phyloP scores from a whole-genome alignment of 2,329 filamentous ascomycete genomes.

The Monilinia aucupariae region DNA sequence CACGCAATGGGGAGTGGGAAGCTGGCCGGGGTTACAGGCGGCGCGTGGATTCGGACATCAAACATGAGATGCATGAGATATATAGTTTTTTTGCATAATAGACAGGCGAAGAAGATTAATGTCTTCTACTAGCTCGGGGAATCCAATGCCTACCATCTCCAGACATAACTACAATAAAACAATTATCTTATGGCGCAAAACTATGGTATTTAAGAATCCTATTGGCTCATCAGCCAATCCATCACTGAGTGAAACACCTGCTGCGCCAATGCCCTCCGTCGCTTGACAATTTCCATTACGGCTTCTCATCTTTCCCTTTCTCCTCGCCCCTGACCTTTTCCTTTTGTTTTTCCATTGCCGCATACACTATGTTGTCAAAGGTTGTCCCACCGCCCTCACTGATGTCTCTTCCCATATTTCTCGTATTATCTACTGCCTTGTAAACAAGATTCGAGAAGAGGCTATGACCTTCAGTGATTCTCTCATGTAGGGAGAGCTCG shows the following conservation, averaged over 20 bases:
- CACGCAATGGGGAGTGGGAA: background rate
- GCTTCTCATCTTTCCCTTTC: background rate
- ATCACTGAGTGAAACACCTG: background rate
- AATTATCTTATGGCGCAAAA: background rate
- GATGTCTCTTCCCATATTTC: slow-evolving; percentile 6
- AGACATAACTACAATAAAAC: background rate
- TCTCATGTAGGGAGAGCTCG: slow-evolving; percentile 15
- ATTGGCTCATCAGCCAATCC: background rate
- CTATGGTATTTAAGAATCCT: slow-evolving; percentile 1
- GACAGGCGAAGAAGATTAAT: background rate
- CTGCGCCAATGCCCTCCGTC: background rate
- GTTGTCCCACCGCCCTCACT: slow-evolving; percentile 5
- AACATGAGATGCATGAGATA: background rate
- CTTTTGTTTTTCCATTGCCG: slow-evolving; percentile 23
- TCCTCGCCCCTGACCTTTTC: slow-evolving; percentile 18
- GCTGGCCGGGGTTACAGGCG: too few species aligned
- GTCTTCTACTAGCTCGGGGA: background rate
- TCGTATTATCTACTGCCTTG: slow-evolving; percentile 28
- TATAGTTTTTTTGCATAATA: background rate
- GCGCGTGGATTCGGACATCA: background rate
- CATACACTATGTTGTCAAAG: slow-evolving; percentile 20
- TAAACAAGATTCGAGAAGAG: slow-evolving; percentile 29
- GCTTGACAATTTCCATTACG: background rate
- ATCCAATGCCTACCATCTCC: background rate
- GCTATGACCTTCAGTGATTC: slow-evolving; percentile 15